Evolutionary conservation across 148 eudicot species (phyloP).

Genomic region (Salicornia ramosissima): DNA sequence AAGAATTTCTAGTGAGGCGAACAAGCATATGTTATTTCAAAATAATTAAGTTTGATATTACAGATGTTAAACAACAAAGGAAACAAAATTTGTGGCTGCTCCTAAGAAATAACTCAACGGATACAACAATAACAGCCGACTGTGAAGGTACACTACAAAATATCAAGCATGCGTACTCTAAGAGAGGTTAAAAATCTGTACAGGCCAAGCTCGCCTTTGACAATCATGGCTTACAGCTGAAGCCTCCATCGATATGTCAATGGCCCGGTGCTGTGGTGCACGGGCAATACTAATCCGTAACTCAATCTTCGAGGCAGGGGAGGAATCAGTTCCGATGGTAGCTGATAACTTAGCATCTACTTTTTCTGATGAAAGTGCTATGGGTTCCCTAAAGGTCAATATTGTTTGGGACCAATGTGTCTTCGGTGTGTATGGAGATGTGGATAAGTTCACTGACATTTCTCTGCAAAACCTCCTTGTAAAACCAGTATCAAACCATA

Average conservation of each 20-base stretch:
- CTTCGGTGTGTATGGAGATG: slow-evolving; percentile 64
- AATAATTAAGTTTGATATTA: not conserved
- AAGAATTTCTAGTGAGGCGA: too few species aligned
- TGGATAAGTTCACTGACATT: slow-evolving; percentile 56
- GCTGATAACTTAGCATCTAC: slow-evolving; percentile 26
- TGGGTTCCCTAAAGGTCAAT: slow-evolving; percentile 76
- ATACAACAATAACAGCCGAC: not conserved
- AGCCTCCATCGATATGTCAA: slow-evolving; percentile 85
- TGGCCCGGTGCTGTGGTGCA: slow-evolving; percentile 75
- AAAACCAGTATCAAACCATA: slow-evolving; percentile 95
- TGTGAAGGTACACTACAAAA: not conserved
- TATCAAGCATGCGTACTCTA: not conserved
- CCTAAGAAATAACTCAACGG: not conserved
- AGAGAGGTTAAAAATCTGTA: slow-evolving; percentile 60
- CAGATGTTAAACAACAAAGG: not conserved
- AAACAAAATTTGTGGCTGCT: slow-evolving; percentile 10
- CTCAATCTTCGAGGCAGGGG: slow-evolving; percentile 59
- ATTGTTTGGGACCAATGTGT: slow-evolving; percentile 95
- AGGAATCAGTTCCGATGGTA: slow-evolving; percentile 47
- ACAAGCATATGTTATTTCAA: not conserved
- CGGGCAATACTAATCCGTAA: slow-evolving; percentile 82
- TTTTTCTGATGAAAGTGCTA: slow-evolving; percentile 45
- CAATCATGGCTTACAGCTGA: slow-evolving; percentile 52
- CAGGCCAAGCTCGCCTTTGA: slow-evolving; percentile 61
- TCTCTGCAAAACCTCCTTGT: slow-evolving; percentile 80